Evolutionary conservation across 2,329 filamentous ascomycete genomes (phyloP).

Genomic region (Hortaea sp.): DNA sequence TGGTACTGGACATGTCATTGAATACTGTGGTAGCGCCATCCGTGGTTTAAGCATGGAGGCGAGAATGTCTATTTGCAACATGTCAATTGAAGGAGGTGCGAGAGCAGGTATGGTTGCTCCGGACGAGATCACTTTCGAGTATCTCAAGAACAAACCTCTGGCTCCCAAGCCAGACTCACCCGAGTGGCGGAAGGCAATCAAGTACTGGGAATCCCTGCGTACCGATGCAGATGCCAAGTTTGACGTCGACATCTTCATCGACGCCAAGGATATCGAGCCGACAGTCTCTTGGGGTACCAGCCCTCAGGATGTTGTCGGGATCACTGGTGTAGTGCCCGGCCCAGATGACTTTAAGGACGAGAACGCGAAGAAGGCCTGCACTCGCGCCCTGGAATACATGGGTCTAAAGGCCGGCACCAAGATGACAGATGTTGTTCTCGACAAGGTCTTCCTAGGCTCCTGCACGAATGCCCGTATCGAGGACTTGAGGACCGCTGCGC

Average conservation of each 20-base stretch:
- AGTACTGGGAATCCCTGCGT: conserved; percentile 78
- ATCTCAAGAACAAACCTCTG: conserved; percentile 82
- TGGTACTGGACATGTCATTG: conserved; percentile 88
- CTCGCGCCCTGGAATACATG: conserved; percentile 90
- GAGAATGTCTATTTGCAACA: conserved; percentile 98
- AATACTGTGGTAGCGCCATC: conserved; percentile 94
- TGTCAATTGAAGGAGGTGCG: conserved; percentile 94
- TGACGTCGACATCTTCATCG: conserved; percentile 79
- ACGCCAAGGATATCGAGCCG: conserved; percentile 84
- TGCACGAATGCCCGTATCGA: conserved; percentile 98
- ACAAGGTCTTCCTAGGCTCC: conserved; percentile 97
- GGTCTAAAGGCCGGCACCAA: conserved; percentile 74
- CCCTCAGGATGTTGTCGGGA: conserved; percentile 91
- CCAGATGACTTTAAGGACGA: conserved; percentile 77
- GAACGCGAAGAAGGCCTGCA: conserved; percentile 68
- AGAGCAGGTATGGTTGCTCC: conserved; percentile 95
- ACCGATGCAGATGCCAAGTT: conserved; percentile 84
- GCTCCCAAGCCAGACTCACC: conserved; percentile 74
- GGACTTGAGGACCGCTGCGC: conserved; percentile 79
- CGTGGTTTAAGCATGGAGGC: conserved; percentile 86
- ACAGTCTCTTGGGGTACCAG: conserved; percentile 96
- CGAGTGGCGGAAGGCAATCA: conserved; percentile 80
- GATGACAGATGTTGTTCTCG: conserved; percentile 83
- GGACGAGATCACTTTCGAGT: conserved; percentile 88
- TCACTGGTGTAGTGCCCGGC: conserved; percentile 80